A percentile compares a stretch with the other conserved stretches of the same genome.
Evolutionary conservation across 257 asterid genomes (phyloP).

Genomic region (Penstemon newberryi): DNA sequence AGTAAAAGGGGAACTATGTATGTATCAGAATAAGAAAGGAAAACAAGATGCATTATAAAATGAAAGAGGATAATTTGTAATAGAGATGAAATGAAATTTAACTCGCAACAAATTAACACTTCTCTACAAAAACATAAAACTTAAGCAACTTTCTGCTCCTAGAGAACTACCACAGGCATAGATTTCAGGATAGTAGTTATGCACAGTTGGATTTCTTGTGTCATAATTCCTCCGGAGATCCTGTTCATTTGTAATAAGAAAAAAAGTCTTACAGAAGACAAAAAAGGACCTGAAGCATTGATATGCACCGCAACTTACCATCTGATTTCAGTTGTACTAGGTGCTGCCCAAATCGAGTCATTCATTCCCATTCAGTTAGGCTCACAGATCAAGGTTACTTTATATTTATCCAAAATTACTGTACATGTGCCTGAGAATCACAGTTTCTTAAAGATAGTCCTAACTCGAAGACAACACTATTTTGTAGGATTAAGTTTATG

Average conservation of each 20-base stretch:
- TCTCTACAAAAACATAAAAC: slow-evolving; percentile 9
- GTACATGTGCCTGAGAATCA: not conserved
- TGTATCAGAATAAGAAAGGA: slow-evolving; percentile 14
- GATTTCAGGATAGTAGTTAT: not conserved
- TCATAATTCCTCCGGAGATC: too few species aligned
- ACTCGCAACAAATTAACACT: slow-evolving; percentile 1
- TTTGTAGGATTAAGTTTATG: too few species aligned
- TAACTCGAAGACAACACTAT: too few species aligned
- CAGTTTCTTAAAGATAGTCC: too few species aligned
- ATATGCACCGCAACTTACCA: not conserved
- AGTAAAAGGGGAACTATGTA: slow-evolving; percentile 8
- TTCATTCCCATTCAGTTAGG: not conserved
- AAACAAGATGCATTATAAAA: slow-evolving; percentile 21
- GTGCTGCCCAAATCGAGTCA: not conserved
- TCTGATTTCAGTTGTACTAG: not conserved
- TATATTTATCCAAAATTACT: not conserved
- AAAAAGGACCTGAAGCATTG: not conserved
- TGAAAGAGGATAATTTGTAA: not conserved
- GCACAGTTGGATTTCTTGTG: too few species aligned
- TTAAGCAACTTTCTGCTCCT: not conserved
- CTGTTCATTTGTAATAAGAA: too few species aligned
- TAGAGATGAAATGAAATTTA: slow-evolving; percentile 15
- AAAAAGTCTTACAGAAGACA: too few species aligned
- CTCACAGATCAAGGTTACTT: too few species aligned
- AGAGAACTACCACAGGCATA: slow-evolving; percentile 6